Base-by-base conservation (phyloP, 2,329 filamentous ascomycete species). In the Ambrosiella beaveri region DNA sequence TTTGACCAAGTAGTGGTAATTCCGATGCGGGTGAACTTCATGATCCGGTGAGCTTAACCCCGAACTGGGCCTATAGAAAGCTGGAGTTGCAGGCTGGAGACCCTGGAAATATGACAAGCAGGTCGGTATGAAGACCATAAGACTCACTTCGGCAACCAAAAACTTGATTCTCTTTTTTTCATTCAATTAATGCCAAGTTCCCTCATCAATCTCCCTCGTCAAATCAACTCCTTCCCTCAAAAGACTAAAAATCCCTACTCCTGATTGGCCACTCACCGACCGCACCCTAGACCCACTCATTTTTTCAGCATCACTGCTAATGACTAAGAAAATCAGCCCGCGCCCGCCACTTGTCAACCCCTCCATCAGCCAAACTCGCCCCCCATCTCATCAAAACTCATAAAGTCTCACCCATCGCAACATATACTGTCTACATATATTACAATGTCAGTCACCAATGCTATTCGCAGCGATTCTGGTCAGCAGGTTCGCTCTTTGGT, bases 401-500 rank as follows among this genome's bases (percentile, higher is more conserved):
- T 12, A 44, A 40, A 51, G n/a, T 15, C 44, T 8, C 8, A 8
- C 9, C 17, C 37, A n/a, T 15, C 15, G 2, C 37, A 50, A 38
- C 15, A 11, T 27, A 35, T 35, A 50, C 36, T 37, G 9, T 51
- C 11, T 40, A 40, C 58, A 68, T 51, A 54, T 19, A 13, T 27
- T 13, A 54, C 9, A 63, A 73, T 73, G 71, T 71, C 71, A 61
- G 67, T 66, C 61, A 68, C 68, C 57, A 65, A 65, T 55, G 66
- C 66, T 60, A 62, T 71, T 59, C 77, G 75, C 66, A 76, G 77
- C 68, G 74, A 79, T 62, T 71, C 77, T 70, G 74, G 78, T 61
- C 74, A 77, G 63, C 77, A 80, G 70, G 75, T 75, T 59, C 73
- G 76, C 66, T 80, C 78, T 62, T 67, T 80, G 66, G 77, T 80